These are phyloP conservation scores for Yamadazyma siamensis DNA, from an alignment of 1,139 yeast species.

Conservation along the genomic window DNA sequence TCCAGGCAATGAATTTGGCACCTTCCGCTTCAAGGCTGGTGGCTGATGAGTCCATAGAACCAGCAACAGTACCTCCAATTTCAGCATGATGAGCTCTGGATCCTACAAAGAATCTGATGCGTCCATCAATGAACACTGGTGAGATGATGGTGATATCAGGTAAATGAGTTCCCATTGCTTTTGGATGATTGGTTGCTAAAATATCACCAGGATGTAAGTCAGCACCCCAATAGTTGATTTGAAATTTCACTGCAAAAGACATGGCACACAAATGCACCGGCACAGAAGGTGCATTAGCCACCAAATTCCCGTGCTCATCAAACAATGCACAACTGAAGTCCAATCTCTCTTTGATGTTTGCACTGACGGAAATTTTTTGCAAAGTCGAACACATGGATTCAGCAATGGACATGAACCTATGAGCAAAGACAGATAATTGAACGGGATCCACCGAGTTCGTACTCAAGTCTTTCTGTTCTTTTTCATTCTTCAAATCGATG, in stretches of 20 bases:
- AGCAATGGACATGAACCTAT: slow-evolving; percentile 22
- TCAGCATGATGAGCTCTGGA: slow-evolving; percentile 70
- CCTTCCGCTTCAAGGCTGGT: slow-evolving; percentile 62
- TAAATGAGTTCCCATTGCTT: slow-evolving; percentile 19
- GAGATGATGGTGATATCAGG: slow-evolving; percentile 21
- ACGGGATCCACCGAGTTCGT: slow-evolving; percentile 17
- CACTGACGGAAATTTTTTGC: slow-evolving; percentile 21
- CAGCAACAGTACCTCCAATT: slow-evolving; percentile 65
- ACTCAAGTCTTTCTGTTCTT: slow-evolving; percentile 4
- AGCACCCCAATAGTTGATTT: slow-evolving; percentile 16
- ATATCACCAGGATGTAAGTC: slow-evolving; percentile 18
- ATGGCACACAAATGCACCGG: slow-evolving; percentile 22
- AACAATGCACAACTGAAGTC: slow-evolving; percentile 30
- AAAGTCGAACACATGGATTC: slow-evolving; percentile 21
- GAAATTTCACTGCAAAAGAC: slow-evolving; percentile 19
- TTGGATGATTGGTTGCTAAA: slow-evolving; percentile 18
- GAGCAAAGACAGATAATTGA: slow-evolving; percentile 19
- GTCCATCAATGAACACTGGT: slow-evolving; percentile 24
- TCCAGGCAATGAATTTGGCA: slow-evolving; percentile 54
- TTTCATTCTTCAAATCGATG: slow-evolving; percentile 19
- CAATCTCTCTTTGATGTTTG: slow-evolving; percentile 22
- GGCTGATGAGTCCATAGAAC: slow-evolving; percentile 64
- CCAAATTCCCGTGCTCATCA: slow-evolving; percentile 17
- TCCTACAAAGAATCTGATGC: slow-evolving; percentile 57
- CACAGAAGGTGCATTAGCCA: slow-evolving; percentile 21